Conservation (phyloP, 305 asterid species). For the Fraxinus platypoda region DNA sequence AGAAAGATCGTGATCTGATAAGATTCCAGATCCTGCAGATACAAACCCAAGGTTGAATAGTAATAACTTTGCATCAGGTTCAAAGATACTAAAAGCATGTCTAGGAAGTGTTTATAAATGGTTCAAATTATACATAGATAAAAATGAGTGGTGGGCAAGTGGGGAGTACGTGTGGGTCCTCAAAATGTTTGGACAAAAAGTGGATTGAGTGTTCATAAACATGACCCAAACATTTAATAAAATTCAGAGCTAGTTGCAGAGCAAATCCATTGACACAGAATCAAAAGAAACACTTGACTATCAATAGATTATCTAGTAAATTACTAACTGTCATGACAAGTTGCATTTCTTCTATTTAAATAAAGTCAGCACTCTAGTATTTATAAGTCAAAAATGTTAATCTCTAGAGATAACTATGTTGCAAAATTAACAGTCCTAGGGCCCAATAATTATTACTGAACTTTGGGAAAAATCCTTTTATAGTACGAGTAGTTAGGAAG, state of each 20-base stretch:
- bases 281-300: neutral
- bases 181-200: neutral
- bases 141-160: neutral
- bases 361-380: neutral
- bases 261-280: neutral
- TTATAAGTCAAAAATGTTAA: neutral
- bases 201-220: neutral
- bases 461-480: neutral
- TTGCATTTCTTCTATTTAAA: neutral
- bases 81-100: slow-evolving; percentile 3
- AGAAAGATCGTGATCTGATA: slow-evolving; percentile 26
- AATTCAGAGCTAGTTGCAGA: neutral
- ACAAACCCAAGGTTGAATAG: slow-evolving; percentile 23
- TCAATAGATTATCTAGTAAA: neutral
- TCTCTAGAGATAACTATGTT: neutral
- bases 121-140: neutral
- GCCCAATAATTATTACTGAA: neutral
- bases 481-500: neutral
- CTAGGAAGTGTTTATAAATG: neutral
- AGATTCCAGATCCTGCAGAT: slow-evolving; percentile 36
- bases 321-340: neutral
- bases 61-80: slow-evolving; percentile 20
- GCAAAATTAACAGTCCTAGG: neutral
- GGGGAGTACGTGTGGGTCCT: neutral
- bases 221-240: neutral